These are phyloP conservation scores for Microascus cirrosus DNA, from an alignment of 2,329 filamentous ascomycete genomes.

Conservation along the genomic window DNA sequence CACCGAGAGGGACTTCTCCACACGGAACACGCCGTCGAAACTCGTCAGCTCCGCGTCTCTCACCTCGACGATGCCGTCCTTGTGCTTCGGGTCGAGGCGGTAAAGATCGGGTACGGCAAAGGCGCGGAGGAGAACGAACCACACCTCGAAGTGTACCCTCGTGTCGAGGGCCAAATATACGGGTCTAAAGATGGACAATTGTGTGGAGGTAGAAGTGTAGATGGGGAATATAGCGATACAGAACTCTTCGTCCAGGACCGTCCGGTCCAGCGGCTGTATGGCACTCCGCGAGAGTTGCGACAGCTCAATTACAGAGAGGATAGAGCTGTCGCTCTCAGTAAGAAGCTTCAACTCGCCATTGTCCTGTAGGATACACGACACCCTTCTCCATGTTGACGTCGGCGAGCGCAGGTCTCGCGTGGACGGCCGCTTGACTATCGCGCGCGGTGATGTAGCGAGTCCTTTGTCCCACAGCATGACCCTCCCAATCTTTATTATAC, in stretches of 20 bases:
- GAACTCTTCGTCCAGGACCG: constrained; percentile 84
- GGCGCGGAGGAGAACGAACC: constrained; percentile 84
- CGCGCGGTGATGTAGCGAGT: constrained; percentile 37
- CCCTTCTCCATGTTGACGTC: constrained; percentile 64
- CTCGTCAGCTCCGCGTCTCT: constrained; percentile 24
- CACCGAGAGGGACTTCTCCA: constrained; percentile 49
- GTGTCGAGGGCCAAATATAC: constrained; percentile 83
- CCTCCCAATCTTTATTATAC: constrained; percentile 92
- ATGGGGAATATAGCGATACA: constrained; percentile 94
- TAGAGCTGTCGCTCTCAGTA: constrained; percentile 69
- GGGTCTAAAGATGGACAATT: constrained; percentile 69
- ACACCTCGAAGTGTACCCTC: constrained; percentile 87
- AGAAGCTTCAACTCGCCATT: constrained; percentile 90
- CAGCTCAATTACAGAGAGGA: constrained; percentile 75
- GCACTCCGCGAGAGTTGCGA: constrained; percentile 82
- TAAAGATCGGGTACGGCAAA: constrained; percentile 91
- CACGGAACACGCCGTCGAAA: constrained; percentile 40
- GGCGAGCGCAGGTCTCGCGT: constrained; percentile 43
- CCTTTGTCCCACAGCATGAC: constrained; percentile 86
- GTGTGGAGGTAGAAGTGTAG: constrained; percentile 65
- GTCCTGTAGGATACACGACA: constrained; percentile 89
- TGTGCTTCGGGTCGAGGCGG: constrained; percentile 40
- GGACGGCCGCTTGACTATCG: constrained; percentile 46
- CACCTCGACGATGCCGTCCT: constrained; percentile 24
- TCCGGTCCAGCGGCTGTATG: constrained; percentile 80